Evolutionary conservation across 2,329 filamentous ascomycete genomes (phyloP).

Genomic region (Xenosphaeropsis pyriputrescens): DNA sequence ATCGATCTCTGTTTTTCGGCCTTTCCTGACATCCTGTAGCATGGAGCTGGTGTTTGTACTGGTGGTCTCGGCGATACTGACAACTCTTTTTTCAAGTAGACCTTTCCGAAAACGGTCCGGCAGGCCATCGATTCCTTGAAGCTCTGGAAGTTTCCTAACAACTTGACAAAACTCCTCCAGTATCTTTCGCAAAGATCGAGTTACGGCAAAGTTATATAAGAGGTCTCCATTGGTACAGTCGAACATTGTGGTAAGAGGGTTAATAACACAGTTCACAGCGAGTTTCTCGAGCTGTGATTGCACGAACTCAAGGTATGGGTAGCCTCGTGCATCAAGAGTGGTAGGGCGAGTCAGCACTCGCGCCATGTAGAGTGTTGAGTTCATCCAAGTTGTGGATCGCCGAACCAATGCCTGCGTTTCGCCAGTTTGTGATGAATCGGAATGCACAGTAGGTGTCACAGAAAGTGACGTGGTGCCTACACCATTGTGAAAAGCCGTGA

Average conservation of each 20-base stretch:
- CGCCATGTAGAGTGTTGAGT: slow-evolving; percentile 41
- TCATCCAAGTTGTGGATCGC: slow-evolving; percentile 20
- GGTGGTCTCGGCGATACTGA: slow-evolving; percentile 36
- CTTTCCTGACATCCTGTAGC: slow-evolving; percentile 46
- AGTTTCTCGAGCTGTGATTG: slow-evolving; percentile 66
- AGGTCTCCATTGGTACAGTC: slow-evolving; percentile 63
- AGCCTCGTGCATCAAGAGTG: slow-evolving; percentile 42
- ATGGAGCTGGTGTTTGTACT: slow-evolving; percentile 40
- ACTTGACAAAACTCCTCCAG: slow-evolving; percentile 62
- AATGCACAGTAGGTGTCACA: slow-evolving; percentile 6
- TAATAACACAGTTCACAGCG: slow-evolving; percentile 61
- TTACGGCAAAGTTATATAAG: slow-evolving; percentile 49
- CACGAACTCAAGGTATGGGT: slow-evolving; percentile 47
- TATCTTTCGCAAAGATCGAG: slow-evolving; percentile 53
- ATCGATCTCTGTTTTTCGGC: slow-evolving; percentile 58
- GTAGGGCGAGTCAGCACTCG: slow-evolving; percentile 47
- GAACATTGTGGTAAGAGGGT: slow-evolving; percentile 67
- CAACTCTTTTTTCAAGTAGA: slow-evolving; percentile 45
- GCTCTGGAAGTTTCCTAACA: slow-evolving; percentile 59
- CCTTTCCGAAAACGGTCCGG: slow-evolving; percentile 36
- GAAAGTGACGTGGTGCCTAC: slow-evolving; percentile 21
- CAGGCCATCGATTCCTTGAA: slow-evolving; percentile 32
- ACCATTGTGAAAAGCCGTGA: slow-evolving; percentile 23
- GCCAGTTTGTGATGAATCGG: background rate
- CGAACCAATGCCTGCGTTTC: slow-evolving; percentile 5